A percentile compares a stretch with the other conserved stretches of the same genome.
Conservation (phyloP, 768 basidiomycete species). For the Termitomyces sp. region DNA sequence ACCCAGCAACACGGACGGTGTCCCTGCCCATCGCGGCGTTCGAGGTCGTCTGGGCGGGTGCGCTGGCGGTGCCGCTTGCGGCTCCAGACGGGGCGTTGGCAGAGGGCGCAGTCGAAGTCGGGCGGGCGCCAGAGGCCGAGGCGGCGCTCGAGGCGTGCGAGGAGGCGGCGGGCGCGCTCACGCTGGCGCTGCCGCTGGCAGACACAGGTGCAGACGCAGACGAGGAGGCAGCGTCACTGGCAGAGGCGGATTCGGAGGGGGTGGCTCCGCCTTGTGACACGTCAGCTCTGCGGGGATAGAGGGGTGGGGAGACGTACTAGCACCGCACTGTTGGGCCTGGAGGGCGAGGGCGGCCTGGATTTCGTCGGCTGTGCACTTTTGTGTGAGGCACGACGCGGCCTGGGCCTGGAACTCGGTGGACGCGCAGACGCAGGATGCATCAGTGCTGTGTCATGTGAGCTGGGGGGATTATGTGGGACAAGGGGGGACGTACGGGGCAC, state of each 20-base stretch:
- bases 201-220: neutral
- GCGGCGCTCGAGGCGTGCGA: neutral
- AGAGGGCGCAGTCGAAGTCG: neutral
- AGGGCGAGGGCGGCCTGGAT: slow-evolving; percentile 2
- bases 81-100: neutral
- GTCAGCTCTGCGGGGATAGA: neutral
- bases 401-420: slow-evolving; percentile 13
- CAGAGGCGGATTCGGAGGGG: neutral
- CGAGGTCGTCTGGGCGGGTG: neutral
- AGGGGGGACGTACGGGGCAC: neutral
- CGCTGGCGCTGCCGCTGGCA: neutral
- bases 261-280: neutral
- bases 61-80: neutral
- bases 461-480: neutral
- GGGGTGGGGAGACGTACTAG: neutral
- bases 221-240: too few relatives aligned
- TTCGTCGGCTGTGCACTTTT: neutral
- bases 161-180: neutral
- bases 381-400: slow-evolving; percentile 11
- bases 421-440: slow-evolving; percentile 9
- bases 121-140: neutral
- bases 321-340: neutral
- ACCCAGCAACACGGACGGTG: neutral
- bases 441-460: neutral
- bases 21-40: neutral